A percentile compares a stretch with the other conserved stretches of the same genome.
These are phyloP conservation scores for Eutrema salsugineum DNA, from an alignment of 441 rosid species.

Conservation along the genomic window DNA sequence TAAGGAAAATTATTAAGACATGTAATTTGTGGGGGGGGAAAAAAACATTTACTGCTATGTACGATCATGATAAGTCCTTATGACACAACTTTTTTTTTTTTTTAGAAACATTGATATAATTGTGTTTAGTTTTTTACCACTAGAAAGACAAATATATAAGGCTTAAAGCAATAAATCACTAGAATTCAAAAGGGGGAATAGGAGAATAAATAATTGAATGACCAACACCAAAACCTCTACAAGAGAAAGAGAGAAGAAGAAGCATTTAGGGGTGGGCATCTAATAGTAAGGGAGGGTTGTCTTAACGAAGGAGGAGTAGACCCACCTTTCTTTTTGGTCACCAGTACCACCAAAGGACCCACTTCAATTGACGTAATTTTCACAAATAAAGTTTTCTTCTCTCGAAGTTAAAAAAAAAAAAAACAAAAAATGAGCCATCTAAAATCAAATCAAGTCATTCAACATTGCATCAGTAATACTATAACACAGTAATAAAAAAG, in stretches of 20 bases:
- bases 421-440: too few species aligned
- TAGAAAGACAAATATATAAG: neutral
- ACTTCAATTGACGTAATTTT: neutral
- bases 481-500: neutral
- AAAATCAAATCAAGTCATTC: too few species aligned
- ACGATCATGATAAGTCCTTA: neutral
- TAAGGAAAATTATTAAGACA: too few species aligned
- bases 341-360: constrained; percentile 1
- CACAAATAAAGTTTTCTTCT: neutral
- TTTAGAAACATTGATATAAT: neutral
- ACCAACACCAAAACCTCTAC: neutral
- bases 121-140: neutral
- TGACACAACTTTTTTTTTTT: neutral
- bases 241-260: neutral
- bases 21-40: too few species aligned
- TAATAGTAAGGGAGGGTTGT: neutral
- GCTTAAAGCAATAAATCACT: neutral
- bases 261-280: constrained; percentile 3
- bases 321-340: neutral
- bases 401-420: neutral
- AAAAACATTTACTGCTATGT: neutral
- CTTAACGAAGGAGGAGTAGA: constrained; percentile 15
- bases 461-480: constrained; percentile 1
- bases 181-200: neutral
- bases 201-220: neutral